Percentiles rank a stretch among this genome's conserved stretches.
phyloP scores from a whole-genome alignment of 345 rosid species.

The Camelina laxa region DNA sequence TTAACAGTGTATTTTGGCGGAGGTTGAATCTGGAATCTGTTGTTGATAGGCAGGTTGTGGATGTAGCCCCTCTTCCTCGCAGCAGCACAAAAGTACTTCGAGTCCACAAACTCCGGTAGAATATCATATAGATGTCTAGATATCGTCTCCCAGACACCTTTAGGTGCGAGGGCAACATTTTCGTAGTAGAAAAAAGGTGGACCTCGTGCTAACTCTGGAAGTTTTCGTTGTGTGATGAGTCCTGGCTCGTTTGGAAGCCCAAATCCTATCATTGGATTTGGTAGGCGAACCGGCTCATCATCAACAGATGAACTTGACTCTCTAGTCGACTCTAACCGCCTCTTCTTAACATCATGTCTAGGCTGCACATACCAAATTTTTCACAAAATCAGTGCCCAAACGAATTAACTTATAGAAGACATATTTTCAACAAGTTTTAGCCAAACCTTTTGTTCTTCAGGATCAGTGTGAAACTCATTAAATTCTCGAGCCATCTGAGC shows the following conservation, averaged over 20 bases:
- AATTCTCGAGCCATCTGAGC: constrained; percentile 74
- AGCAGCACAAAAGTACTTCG: constrained; percentile 77
- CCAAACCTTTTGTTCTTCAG: constrained; percentile 63
- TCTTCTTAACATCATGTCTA: constrained; percentile 57
- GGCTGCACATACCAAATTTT: constrained; percentile 43
- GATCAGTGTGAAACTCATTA: constrained; percentile 54
- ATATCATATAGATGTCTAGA: constrained; percentile 70
- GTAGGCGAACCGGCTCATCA: constrained; percentile 65
- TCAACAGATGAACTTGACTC: constrained; percentile 35
- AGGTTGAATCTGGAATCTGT: constrained; percentile 74
- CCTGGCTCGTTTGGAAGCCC: constrained; percentile 68
- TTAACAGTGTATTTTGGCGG: constrained; percentile 65
- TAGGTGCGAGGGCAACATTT: constrained; percentile 92
- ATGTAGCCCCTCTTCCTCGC: constrained; percentile 92
- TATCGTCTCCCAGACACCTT: constrained; percentile 90
- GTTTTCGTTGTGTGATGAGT: constrained; percentile 45
- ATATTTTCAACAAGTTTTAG: neutral
- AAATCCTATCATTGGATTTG: constrained; percentile 90
- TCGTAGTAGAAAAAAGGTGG: constrained; percentile 91
- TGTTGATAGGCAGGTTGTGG: constrained; percentile 75
- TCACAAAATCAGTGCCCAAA: constrained; percentile 8
- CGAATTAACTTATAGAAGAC: neutral
- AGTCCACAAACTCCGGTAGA: constrained; percentile 88
- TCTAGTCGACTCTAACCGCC: constrained; percentile 42
- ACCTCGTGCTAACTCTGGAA: constrained; percentile 65